Evolutionary conservation across 192 early-diverging fungal genomes (phyloP), one percentile per base, ranked within the genome.

Genomic region (Allomyces macrogynus): DNA sequence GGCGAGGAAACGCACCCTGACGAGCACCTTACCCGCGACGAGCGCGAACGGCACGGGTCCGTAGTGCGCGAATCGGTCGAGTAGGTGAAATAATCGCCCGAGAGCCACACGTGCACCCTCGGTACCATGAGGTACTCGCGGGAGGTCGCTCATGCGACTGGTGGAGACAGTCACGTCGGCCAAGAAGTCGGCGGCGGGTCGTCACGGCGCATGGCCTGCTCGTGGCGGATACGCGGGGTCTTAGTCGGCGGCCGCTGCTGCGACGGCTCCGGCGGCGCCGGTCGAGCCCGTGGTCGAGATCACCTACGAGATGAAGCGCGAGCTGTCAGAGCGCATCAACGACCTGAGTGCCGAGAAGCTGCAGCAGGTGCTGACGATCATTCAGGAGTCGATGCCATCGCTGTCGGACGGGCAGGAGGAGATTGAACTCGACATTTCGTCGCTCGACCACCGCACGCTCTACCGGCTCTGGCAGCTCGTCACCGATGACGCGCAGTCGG

Each of bases 341-440:
- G 73, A 72, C 43, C 71, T 89, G 63, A 66, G 77, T 3, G 79
- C 79, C 10, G 84, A 89, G 2, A 71, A 85, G 66, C 77, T 89
- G 23, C 76, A 75, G 22, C 73, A 75, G n/a, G 84, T 89, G 1
- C 81, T 87, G 43, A 73, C 81, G 61, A 89, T 93, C 63, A 89
- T 93, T 65, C 81, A 79, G 63, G 76, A 66, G 42, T 78, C 71
- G 61, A 80, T 81, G 73, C 80, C 86, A 26, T 74, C 80, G 40
- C 68, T 83, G n/a, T 80, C 78, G 16, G 74, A 76, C n/a, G 81
- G 77, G 7, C 82, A 88, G 65, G 88, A 89, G 44, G 93, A 96
- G 73, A 90, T 97, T 66, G 93, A 96, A 71, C 78, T 98, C 68
- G 95, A 98, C 67, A 95, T 98, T 74, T 93, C 95, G 66, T 78